Percentiles rank a stretch among this genome's conserved stretches.
Evolutionary conservation across 2,329 filamentous ascomycete species (phyloP).

Genomic region (Cercospora beticola): DNA sequence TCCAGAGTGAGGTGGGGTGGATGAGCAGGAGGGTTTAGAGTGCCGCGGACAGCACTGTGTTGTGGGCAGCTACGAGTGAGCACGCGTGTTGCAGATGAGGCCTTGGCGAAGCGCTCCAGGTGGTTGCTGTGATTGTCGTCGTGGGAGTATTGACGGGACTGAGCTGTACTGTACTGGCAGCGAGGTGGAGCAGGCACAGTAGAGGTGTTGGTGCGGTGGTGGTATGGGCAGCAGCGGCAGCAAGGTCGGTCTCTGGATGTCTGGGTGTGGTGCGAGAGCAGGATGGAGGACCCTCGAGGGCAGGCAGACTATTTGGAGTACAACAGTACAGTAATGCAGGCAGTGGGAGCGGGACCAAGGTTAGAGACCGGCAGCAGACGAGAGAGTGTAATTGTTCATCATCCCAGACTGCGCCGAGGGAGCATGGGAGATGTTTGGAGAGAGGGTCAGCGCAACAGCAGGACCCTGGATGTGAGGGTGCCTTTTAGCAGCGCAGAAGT

Average conservation of each 20-base stretch:
- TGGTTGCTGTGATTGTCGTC: neutral
- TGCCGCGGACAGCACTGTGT: neutral
- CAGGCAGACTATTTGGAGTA: neutral
- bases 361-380: slow-evolving; percentile 22
- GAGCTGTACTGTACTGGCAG: neutral
- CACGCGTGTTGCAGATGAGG: neutral
- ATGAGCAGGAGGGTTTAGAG: slow-evolving; percentile 6
- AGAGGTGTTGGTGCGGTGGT: neutral
- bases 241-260: neutral
- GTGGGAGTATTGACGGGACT: neutral
- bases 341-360: slow-evolving; percentile 17
- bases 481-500: neutral
- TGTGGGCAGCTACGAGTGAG: neutral
- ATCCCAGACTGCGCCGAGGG: slow-evolving; percentile 23
- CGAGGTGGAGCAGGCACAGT: neutral
- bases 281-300: neutral
- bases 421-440: slow-evolving; percentile 15
- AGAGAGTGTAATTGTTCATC: slow-evolving; percentile 21
- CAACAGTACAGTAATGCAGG: slow-evolving; percentile 12
- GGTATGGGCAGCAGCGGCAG: neutral
- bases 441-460: slow-evolving; percentile 15
- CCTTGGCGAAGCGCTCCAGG: neutral
- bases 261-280: neutral
- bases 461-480: slow-evolving; percentile 12
- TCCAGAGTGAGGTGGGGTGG: slow-evolving; percentile 13